Conservation (phyloP, 139 green algal species). For the Spirogloea muscicola region DNA sequence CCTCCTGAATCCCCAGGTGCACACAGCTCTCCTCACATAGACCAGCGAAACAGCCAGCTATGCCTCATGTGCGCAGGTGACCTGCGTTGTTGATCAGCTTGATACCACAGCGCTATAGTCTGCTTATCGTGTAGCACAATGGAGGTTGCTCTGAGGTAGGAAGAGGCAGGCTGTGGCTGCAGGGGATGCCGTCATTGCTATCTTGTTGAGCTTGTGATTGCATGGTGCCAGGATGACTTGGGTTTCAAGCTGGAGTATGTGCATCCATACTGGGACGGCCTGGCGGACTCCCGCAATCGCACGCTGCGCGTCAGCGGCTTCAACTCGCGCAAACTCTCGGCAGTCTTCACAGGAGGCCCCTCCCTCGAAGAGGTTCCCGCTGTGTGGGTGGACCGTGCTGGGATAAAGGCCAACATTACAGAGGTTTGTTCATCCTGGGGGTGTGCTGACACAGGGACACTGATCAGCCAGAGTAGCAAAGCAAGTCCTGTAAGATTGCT, state of each 20-base stretch:
- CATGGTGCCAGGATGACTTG: slow-evolving; percentile 59
- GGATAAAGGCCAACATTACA: slow-evolving; percentile 68
- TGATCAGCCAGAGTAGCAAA: background rate
- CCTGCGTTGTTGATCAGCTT: background rate
- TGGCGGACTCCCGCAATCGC: slow-evolving; percentile 50
- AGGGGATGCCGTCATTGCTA: background rate
- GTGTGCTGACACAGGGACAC: background rate
- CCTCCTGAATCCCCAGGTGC: slow-evolving; percentile 59
- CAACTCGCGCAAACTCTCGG: slow-evolving; percentile 73
- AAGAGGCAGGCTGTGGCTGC: too few relatives aligned
- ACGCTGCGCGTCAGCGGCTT: slow-evolving; percentile 52
- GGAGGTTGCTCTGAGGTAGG: too few relatives aligned
- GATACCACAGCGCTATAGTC: too few relatives aligned
- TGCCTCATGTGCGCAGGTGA: background rate
- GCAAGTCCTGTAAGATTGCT: background rate
- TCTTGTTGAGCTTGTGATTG: background rate
- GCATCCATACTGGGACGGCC: slow-evolving; percentile 62
- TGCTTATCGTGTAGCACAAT: too few relatives aligned
- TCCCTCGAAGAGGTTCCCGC: slow-evolving; percentile 73
- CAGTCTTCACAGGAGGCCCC: slow-evolving; percentile 74
- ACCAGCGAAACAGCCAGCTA: background rate
- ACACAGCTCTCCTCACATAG: background rate
- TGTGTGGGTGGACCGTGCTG: slow-evolving; percentile 89
- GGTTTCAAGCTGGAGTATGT: slow-evolving; percentile 70
- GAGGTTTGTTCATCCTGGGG: slow-evolving; percentile 13